phyloP scores from a whole-genome alignment of 2,329 filamentous ascomycete species.

The Trichoderma breve region DNA sequence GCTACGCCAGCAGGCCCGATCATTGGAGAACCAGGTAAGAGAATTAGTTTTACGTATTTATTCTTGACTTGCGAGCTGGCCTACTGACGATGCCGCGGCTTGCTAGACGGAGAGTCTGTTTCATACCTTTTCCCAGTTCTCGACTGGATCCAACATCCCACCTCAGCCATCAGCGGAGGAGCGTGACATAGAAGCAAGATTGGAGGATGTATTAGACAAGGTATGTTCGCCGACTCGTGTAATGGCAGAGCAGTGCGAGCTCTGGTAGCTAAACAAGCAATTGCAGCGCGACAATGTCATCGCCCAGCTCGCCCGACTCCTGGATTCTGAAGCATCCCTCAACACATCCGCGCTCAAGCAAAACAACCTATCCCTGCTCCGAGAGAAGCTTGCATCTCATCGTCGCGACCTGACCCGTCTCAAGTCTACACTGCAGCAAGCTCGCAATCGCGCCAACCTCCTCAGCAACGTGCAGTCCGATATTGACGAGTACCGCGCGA shows the following conservation, averaged over 20 bases:
- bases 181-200: conserved; percentile 70
- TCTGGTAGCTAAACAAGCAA: background rate
- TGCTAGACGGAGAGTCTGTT: conserved; percentile 79
- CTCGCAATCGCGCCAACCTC: conserved; percentile 84
- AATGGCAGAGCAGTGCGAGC: background rate
- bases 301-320: conserved; percentile 77
- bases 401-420: conserved; percentile 77
- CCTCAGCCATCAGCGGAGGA: conserved; percentile 85
- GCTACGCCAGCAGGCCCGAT: conserved; percentile 85
- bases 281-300: conserved; percentile 76
- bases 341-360: conserved; percentile 94
- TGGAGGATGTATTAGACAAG: conserved; percentile 82
- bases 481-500: conserved; percentile 82
- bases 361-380: conserved; percentile 88
- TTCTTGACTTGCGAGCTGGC: background rate
- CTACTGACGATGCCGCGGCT: background rate
- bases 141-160: conserved; percentile 74
- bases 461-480: conserved; percentile 88
- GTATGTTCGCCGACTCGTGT: conserved; percentile 41
- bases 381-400: conserved; percentile 86
- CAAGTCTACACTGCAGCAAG: conserved; percentile 68
- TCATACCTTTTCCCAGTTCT: conserved; percentile 88
- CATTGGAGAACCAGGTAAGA: conserved; percentile 82
- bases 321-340: conserved; percentile 86
- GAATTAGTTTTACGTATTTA: background rate